Evolutionary conservation across 108 stramenopile genomes (phyloP).

Genomic region (Cyclotella atomus): DNA sequence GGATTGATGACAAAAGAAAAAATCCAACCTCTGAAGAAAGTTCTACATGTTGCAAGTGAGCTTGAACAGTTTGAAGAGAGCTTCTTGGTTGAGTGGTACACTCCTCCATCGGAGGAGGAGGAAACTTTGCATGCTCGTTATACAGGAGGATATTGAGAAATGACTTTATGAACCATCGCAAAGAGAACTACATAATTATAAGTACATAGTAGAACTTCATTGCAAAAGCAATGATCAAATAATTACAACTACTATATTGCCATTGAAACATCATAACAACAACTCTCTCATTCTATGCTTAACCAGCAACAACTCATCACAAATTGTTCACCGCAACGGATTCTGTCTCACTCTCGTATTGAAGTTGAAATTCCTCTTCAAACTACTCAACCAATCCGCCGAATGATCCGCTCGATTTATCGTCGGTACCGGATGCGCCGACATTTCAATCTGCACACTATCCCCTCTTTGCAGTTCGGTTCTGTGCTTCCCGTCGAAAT

Average conservation of each 20-base stretch:
- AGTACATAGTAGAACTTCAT: too few species aligned
- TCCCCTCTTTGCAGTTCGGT: slow-evolving; percentile 89
- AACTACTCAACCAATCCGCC: slow-evolving; percentile 84
- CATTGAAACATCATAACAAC: too few species aligned
- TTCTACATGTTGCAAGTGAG: slow-evolving; percentile 6
- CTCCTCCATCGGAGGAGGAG: slow-evolving; percentile 29
- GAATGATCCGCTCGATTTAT: slow-evolving; percentile 86
- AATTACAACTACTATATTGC: too few species aligned
- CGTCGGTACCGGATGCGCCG: slow-evolving; percentile 90
- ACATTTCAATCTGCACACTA: slow-evolving; percentile 88
- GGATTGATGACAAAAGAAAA: slow-evolving; percentile 17
- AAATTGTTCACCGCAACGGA: too few species aligned
- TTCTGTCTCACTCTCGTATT: slow-evolving; percentile 80
- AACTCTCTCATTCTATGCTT: too few species aligned
- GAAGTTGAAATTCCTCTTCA: slow-evolving; percentile 89
- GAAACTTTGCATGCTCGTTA: slow-evolving; percentile 6
- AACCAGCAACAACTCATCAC: too few species aligned
- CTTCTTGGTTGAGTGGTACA: slow-evolving; percentile 20
- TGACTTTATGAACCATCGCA: too few species aligned
- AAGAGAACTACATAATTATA: too few species aligned
- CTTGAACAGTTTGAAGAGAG: neutral
- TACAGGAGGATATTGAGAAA: neutral
- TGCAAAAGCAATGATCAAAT: too few species aligned
- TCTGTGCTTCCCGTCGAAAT: slow-evolving; percentile 95
- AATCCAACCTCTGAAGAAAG: slow-evolving; percentile 13